phyloP scores from a whole-genome alignment of 257 asterid genomes.

The Nyctanthes arbortristis region DNA sequence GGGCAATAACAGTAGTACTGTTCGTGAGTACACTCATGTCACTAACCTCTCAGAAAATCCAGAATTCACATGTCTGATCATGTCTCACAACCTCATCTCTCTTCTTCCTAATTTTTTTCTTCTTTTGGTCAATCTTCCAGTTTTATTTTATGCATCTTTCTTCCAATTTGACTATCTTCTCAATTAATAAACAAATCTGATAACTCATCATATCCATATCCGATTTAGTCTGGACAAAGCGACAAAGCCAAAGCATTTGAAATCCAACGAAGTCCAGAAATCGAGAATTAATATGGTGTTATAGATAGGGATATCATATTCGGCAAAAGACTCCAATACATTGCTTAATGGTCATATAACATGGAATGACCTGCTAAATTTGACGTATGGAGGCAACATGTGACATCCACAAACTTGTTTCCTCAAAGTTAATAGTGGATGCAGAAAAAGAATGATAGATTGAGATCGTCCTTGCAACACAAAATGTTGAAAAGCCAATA shows the following conservation, averaged over 20 bases:
- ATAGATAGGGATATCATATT: neutral
- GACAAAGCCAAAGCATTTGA: neutral
- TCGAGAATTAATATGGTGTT: neutral
- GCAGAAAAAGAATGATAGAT: neutral
- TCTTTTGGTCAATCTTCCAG: neutral
- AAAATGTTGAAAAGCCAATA: constrained; percentile 5
- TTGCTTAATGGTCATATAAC: neutral
- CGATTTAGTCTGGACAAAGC: no score
- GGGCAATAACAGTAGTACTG: neutral
- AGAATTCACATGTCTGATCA: neutral
- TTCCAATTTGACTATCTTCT: neutral
- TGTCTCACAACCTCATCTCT: neutral
- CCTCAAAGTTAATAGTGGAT: neutral
- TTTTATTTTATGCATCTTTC: neutral
- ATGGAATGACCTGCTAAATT: neutral
- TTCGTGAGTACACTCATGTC: neutral
- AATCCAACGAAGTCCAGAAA: neutral
- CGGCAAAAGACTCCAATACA: neutral
- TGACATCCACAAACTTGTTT: neutral
- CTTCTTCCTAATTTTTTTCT: neutral
- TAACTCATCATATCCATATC: neutral
- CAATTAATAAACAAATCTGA: neutral
- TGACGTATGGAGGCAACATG: constrained; percentile 8
- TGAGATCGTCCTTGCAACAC: constrained; percentile 16
- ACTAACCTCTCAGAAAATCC: neutral